phyloP scores from a whole-genome alignment of 208 protist genomes.

The Trypanosoma congolense region DNA sequence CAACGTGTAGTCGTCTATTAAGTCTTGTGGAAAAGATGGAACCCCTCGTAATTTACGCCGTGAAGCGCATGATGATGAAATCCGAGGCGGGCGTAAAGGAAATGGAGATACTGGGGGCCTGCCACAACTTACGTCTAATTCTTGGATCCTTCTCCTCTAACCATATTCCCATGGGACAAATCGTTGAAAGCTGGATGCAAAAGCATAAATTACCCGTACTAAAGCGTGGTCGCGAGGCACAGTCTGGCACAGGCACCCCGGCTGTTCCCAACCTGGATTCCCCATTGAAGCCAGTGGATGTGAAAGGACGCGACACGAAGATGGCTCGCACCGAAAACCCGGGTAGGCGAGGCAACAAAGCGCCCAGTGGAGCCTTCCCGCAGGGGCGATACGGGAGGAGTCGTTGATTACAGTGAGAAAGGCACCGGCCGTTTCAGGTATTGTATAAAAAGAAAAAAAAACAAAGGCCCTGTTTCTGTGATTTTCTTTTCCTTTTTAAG shows the following conservation, averaged over 20 bases:
- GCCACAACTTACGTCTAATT: constrained; percentile 65
- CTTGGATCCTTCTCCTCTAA: constrained; percentile 45
- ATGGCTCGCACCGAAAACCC: too few relatives aligned
- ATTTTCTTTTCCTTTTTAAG: too few relatives aligned
- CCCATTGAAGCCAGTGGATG: too few relatives aligned
- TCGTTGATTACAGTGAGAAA: constrained; percentile 11
- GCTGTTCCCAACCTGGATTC: too few relatives aligned
- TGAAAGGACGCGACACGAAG: too few relatives aligned
- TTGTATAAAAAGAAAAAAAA: too few relatives aligned
- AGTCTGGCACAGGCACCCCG: too few relatives aligned
- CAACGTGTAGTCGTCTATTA: constrained; percentile 26
- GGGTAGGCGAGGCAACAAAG: too few relatives aligned
- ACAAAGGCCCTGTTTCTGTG: too few relatives aligned
- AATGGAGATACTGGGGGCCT: constrained; percentile 44
- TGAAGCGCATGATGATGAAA: constrained; percentile 38
- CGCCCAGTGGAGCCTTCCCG: too few relatives aligned
- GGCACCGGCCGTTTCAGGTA: too few relatives aligned
- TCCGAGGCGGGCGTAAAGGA: constrained; percentile 28
- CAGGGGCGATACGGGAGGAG: constrained; percentile 14
- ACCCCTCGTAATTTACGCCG: constrained; percentile 31
- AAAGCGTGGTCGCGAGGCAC: constrained; percentile 37
- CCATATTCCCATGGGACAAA: constrained; percentile 55
- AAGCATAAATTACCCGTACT: constrained; percentile 42
- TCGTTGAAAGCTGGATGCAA: constrained; percentile 65
- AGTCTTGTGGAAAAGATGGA: constrained; percentile 23